These are phyloP conservation scores for Solanum appendiculatum DNA, from an alignment of 257 asterid species.

Conservation along the genomic window DNA sequence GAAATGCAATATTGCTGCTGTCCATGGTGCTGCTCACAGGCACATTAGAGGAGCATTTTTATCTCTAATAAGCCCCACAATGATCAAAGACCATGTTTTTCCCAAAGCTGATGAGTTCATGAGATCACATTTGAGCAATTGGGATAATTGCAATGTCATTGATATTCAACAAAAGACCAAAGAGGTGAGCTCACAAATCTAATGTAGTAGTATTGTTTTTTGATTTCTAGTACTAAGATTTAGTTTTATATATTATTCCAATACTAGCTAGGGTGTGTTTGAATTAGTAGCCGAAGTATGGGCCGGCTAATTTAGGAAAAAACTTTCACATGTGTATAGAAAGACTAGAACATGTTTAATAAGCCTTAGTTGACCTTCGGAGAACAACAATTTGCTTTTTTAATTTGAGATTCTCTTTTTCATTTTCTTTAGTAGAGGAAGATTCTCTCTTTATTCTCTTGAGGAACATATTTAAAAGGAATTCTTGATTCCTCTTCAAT, in stretches of 20 bases:
- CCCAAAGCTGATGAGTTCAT: slow-evolving; percentile 43
- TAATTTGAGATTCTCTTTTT: no score
- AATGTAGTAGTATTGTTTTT: neutral
- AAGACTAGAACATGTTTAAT: neutral
- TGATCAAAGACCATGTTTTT: slow-evolving; percentile 36
- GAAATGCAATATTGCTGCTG: slow-evolving; percentile 56
- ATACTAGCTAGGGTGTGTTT: no score
- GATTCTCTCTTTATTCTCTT: no score
- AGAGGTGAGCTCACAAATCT: slow-evolving; percentile 16
- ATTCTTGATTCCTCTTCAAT: no score
- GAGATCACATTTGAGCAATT: slow-evolving; percentile 37
- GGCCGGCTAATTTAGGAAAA: neutral
- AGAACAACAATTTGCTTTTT: no score
- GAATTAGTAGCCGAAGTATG: neutral
- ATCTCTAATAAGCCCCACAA: slow-evolving; percentile 49
- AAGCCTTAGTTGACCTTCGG: neutral
- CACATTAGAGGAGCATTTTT: slow-evolving; percentile 48
- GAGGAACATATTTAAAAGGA: no score
- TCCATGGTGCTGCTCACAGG: slow-evolving; percentile 56
- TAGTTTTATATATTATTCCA: neutral
- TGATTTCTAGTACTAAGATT: neutral
- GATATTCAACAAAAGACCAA: slow-evolving; percentile 60
- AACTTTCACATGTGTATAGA: no score
- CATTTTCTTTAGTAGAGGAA: no score
- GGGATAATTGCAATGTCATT: slow-evolving; percentile 33